These are phyloP conservation scores for Arachis monticola DNA, from an alignment of 331 rosid genomes.

Conservation along the genomic window DNA sequence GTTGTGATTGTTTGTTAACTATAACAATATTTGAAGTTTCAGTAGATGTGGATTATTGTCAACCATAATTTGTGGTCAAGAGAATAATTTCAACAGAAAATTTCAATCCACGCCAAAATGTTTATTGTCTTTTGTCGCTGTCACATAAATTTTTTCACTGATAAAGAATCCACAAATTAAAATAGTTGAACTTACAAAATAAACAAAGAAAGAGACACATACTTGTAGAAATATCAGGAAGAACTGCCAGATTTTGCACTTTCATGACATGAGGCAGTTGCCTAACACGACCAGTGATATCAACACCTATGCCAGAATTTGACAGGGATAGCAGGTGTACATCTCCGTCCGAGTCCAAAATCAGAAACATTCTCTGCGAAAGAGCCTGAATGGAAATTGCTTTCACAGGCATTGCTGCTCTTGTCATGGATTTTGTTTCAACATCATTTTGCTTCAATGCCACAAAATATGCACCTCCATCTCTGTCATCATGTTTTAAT, in stretches of 20 bases:
- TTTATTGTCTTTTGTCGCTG: background rate
- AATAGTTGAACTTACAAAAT: background rate
- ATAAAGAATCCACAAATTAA: conserved; percentile 29
- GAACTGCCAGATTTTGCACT: conserved; percentile 66
- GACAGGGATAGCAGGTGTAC: conserved; percentile 67
- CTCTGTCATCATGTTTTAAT: conserved; percentile 53
- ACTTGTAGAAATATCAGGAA: conserved; percentile 71
- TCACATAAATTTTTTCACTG: conserved; percentile 10
- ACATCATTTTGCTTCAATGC: conserved; percentile 53
- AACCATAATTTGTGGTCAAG: background rate
- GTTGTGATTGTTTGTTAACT: background rate
- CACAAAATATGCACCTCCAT: conserved; percentile 70
- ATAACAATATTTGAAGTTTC: background rate
- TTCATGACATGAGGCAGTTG: conserved; percentile 67
- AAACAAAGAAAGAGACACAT: conserved; percentile 41
- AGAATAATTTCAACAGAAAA: conserved; percentile 11
- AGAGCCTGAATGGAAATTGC: conserved; percentile 77
- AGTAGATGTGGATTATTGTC: background rate
- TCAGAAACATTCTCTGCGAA: conserved; percentile 66
- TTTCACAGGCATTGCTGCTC: conserved; percentile 51
- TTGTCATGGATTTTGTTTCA: conserved; percentile 48
- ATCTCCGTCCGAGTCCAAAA: conserved; percentile 84
- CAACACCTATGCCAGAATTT: conserved; percentile 58
- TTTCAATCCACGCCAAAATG: conserved; percentile 8
- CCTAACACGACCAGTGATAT: conserved; percentile 53